Conservation (phyloP, 495 filamentous ascomycete genomes). For the Aspergillus haitiensis region DNA sequence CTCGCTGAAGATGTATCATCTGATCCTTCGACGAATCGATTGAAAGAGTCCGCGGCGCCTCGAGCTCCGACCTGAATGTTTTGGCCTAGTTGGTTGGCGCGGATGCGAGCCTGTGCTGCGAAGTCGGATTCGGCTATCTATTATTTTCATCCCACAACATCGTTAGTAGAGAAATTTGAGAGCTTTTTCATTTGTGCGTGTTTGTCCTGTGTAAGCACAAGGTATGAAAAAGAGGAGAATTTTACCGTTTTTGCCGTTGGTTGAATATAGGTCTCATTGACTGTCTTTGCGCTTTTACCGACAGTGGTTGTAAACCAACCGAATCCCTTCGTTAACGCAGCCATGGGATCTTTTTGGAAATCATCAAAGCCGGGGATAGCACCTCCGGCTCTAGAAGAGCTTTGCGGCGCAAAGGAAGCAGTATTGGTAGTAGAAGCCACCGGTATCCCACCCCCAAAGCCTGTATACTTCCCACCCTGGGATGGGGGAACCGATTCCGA, state of each 20-base stretch:
- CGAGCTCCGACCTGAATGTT: conserved; percentile 64
- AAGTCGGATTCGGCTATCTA: conserved; percentile 86
- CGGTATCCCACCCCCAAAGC: conserved; percentile 76
- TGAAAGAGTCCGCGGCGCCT: conserved; percentile 73
- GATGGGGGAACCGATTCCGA: conserved; percentile 72
- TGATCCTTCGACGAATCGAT: conserved; percentile 75
- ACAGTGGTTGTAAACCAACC: conserved; percentile 90
- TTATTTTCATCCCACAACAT: background rate
- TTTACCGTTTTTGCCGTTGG: conserved; percentile 83
- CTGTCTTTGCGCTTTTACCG: conserved; percentile 80
- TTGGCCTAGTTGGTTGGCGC: conserved; percentile 66
- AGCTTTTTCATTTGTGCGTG: background rate
- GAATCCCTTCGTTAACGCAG: conserved; percentile 84
- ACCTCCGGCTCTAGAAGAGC: conserved; percentile 23
- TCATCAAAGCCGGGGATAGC: conserved; percentile 69
- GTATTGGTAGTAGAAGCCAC: conserved; percentile 20
- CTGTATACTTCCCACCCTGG: conserved; percentile 88
- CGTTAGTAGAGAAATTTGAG: background rate
- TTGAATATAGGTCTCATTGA: conserved; percentile 86
- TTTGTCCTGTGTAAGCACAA: background rate
- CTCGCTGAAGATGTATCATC: conserved; percentile 32
- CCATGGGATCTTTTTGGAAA: conserved; percentile 87
- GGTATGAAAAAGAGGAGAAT: background rate
- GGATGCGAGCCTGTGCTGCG: conserved; percentile 72
- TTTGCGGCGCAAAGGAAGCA: conserved; percentile 20